Percentiles rank a stretch among this genome's conserved stretches.
Evolutionary conservation across 495 filamentous ascomycete species (phyloP).

Genomic region (Trichoderma erinaceum): DNA sequence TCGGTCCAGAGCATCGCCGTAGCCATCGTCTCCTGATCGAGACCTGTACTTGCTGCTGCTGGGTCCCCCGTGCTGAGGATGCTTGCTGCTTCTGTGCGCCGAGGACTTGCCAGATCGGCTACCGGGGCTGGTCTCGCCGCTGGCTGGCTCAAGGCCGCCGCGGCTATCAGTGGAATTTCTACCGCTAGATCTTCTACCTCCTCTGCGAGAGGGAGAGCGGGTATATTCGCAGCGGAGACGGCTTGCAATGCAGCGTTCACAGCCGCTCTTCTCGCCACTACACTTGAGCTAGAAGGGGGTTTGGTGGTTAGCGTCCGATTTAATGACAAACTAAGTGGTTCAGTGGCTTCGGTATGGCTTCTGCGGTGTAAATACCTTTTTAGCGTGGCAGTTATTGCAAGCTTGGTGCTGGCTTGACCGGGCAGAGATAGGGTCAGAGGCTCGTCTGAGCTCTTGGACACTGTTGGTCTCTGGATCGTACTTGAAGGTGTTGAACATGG

Average conservation of each 20-base stretch:
- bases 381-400: slow-evolving; percentile 22
- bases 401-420: slow-evolving; percentile 22
- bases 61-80: neutral
- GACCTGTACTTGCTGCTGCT: neutral
- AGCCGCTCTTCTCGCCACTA: slow-evolving; percentile 22
- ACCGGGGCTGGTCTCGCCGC: slow-evolving; percentile 3
- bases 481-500: slow-evolving; percentile 23
- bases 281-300: slow-evolving; percentile 18
- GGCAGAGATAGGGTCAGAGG: slow-evolving; percentile 21
- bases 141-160: neutral
- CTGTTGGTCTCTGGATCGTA: slow-evolving; percentile 19
- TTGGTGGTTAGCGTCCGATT: neutral
- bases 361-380: slow-evolving; percentile 18
- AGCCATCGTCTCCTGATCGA: neutral
- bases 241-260: slow-evolving; percentile 18
- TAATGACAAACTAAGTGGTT: neutral
- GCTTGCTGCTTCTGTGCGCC: neutral
- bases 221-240: slow-evolving; percentile 15
- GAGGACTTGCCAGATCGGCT: slow-evolving; percentile 6
- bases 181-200: neutral
- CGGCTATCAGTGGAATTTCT: slow-evolving; percentile 8
- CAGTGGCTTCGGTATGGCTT: neutral
- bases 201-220: slow-evolving; percentile 9
- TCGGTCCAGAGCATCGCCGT: neutral
- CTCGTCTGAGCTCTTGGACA: slow-evolving; percentile 20